Evolutionary conservation across 164 flowering plant species (phyloP).

Genomic region (Dillenia turbinata): DNA sequence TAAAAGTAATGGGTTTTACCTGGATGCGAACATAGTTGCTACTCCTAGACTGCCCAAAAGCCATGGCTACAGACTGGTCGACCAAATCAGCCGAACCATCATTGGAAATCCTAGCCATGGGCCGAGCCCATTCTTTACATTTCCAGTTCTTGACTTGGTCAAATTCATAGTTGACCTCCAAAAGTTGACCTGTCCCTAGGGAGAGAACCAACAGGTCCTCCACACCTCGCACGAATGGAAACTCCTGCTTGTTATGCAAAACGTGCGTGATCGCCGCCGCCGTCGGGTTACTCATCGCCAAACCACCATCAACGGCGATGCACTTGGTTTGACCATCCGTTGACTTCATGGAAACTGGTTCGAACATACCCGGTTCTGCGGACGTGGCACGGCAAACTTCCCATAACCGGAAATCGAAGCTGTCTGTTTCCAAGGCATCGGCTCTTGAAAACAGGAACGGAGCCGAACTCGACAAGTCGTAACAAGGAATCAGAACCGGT

Average conservation of each 20-base stretch:
- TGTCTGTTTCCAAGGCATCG: slow-evolving; percentile 78
- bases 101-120: slow-evolving; percentile 69
- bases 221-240: slow-evolving; percentile 89
- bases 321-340: slow-evolving; percentile 67
- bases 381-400: slow-evolving; percentile 91
- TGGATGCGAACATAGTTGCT: slow-evolving; percentile 82
- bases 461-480: slow-evolving; percentile 81
- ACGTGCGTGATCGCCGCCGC: slow-evolving; percentile 98
- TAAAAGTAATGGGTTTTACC: slow-evolving; percentile 31
- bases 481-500: slow-evolving; percentile 90
- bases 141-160: slow-evolving; percentile 69
- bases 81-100: slow-evolving; percentile 80
- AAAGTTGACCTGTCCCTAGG: slow-evolving; percentile 62
- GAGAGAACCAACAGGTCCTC: slow-evolving; percentile 89
- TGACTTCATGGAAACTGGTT: slow-evolving; percentile 64
- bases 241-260: slow-evolving; percentile 94
- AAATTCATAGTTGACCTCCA: slow-evolving; percentile 54
- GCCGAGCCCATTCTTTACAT: slow-evolving; percentile 78
- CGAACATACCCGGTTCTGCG: slow-evolving; percentile 65
- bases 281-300: slow-evolving; percentile 89
- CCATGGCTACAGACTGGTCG: slow-evolving; percentile 91
- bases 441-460: slow-evolving; percentile 93
- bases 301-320: slow-evolving; percentile 78
- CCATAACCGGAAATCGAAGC: slow-evolving; percentile 81
- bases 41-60: slow-evolving; percentile 68